phyloP scores from a whole-genome alignment of 176 grass and related monocot species.

The Oryza rufipogon region DNA sequence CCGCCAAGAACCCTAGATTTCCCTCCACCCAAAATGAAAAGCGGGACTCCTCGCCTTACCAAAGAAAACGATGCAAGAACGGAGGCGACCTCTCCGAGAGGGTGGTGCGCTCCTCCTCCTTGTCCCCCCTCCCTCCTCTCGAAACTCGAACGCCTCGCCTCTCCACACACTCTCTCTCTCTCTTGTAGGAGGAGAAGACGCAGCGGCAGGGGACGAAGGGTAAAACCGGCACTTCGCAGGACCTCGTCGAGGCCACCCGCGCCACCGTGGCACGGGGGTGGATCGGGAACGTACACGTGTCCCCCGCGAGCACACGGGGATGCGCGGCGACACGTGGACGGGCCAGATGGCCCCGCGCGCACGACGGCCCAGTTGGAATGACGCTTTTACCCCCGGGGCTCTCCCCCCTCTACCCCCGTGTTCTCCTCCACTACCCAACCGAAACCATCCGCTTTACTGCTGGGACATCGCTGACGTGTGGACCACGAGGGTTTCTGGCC shows the following conservation, averaged over 20 bases:
- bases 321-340: conserved; percentile 9
- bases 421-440: conserved; percentile 30
- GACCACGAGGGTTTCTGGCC: rapidly evolving
- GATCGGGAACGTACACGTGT: neutral
- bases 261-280: too few species aligned
- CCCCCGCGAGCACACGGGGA: neutral
- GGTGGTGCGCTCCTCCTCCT: neutral
- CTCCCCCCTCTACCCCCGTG: neutral
- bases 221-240: neutral
- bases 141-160: neutral
- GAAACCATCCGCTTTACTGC: neutral
- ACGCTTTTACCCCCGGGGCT: neutral
- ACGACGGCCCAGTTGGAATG: neutral
- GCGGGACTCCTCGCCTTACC: neutral
- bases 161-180: neutral
- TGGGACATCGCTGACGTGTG: rapidly evolving
- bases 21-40: neutral
- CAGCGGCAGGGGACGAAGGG: neutral
- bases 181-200: neutral
- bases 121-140: neutral
- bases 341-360: neutral
- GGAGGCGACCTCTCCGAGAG: conserved; percentile 20
- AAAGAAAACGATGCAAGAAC: neutral
- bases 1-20: conserved; percentile 50
- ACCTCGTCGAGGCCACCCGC: neutral